Base-by-base conservation (phyloP, 2,329 filamentous ascomycete species). In the Diatrype stigma region DNA sequence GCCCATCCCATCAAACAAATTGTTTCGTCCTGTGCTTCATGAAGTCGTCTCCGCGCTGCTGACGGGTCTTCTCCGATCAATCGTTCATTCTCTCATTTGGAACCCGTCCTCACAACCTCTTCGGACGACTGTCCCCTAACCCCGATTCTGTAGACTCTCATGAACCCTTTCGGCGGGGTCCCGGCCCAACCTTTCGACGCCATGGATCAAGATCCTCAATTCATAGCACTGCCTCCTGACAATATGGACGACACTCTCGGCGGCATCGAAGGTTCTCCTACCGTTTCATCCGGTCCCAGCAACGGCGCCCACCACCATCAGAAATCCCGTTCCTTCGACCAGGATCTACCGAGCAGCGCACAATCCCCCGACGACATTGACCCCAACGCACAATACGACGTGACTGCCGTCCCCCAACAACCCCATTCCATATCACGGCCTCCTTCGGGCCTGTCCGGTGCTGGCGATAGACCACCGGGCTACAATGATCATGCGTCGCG, bases 371-470 rank as follows among this genome's bases (percentile, higher is more conserved):
- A 68, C 28, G 70, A 72, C 8, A 55, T 66, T 48, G 76, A 79
- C 42, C 68, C 71, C 30, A 70, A 67, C 14, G 64, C 64, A 42
- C 70, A 72, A 50, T 79, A 77, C 63, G 70, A 68, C 46, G 78
- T 76, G 17, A 75, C 76, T 49, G 74, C 75, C 1, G 66, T 75
- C 6, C 70, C 73, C 32, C 66, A 70, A 47, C 67, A 69, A 21
- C 52, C 55, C 45, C 69, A 73, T 22, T 69, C 75, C 22, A 71
- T 77, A 61, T 82, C 79, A 49, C 73, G 80, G 48, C 79, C 80
- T 5, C 73, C 79, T 3, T 84, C 80, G 23, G 77, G 78, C 42
- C 69, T 82, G 34, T 82, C 79, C 16, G 68, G 67, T 44, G 62
- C 65, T 35, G 70, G 67, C 46, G 66, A 67, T 37, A 74, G 66